phyloP scores from a whole-genome alignment of 2,329 filamentous ascomycete genomes.

The Periconia sp. region DNA sequence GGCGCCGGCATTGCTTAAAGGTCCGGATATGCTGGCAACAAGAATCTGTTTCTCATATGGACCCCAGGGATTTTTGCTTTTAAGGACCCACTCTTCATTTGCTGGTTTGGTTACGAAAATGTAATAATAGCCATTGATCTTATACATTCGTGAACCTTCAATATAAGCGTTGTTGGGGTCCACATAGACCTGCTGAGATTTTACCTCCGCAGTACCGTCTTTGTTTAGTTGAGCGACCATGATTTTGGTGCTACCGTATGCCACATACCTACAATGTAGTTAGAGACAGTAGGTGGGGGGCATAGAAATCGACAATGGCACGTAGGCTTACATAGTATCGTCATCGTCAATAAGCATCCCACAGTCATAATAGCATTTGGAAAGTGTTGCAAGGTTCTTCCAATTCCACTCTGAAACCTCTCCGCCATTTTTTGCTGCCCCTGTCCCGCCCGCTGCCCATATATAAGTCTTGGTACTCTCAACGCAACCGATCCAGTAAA shows the following conservation, averaged over 20 bases:
- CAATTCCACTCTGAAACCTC: constrained; percentile 46
- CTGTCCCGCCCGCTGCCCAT: constrained; percentile 56
- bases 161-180: constrained; percentile 47
- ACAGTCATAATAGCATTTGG: constrained; percentile 63
- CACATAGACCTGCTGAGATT: constrained; percentile 53
- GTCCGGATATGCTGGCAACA: constrained; percentile 50
- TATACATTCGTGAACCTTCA: constrained; percentile 64
- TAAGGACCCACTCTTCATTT: constrained; percentile 57
- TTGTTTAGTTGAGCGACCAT: constrained; percentile 58
- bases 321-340: constrained; percentile 65
- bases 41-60: constrained; percentile 58
- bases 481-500: constrained; percentile 66
- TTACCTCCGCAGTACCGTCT: constrained; percentile 56
- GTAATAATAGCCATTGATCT: constrained; percentile 63
- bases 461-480: constrained; percentile 59
- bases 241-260: constrained; percentile 59
- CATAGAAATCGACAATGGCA: too few species aligned
- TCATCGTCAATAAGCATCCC: constrained; percentile 65
- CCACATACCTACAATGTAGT: too few species aligned
- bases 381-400: constrained; percentile 46
- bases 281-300: too few species aligned
- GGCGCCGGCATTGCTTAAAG: constrained; percentile 53
- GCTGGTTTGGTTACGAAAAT: constrained; percentile 59
- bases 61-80: constrained; percentile 58
- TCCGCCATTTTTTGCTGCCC: constrained; percentile 41